Conservation (phyloP, 768 basidiomycete genomes). For the Suillus clintonianus region DNA sequence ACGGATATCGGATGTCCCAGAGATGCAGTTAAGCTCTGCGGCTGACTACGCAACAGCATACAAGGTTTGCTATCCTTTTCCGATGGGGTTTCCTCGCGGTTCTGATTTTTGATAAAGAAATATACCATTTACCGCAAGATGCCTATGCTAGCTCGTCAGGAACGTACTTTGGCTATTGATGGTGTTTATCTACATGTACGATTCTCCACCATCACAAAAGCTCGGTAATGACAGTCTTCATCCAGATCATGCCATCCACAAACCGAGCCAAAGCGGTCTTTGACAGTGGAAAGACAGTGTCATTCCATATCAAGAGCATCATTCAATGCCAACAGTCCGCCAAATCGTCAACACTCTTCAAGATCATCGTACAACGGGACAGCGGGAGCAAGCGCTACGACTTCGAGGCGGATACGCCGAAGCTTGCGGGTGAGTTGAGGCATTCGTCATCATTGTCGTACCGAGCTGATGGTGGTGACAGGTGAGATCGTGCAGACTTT, state of each 20-base stretch:
- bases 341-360: slow-evolving; percentile 82
- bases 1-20: slow-evolving; percentile 68
- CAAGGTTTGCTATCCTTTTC: slow-evolving; percentile 52
- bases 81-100: neutral
- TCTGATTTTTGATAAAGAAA: slow-evolving; percentile 49
- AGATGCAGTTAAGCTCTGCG: slow-evolving; percentile 57
- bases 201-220: slow-evolving; percentile 1
- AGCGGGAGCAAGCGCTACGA: slow-evolving; percentile 89
- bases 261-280: slow-evolving; percentile 81
- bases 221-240: slow-evolving; percentile 5
- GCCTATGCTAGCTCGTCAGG: slow-evolving; percentile 91
- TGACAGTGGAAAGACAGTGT: slow-evolving; percentile 87
- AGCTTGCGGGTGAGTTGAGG: slow-evolving; percentile 63
- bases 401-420: slow-evolving; percentile 91
- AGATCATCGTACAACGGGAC: slow-evolving; percentile 79
- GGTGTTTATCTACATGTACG: slow-evolving; percentile 89
- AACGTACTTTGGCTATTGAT: slow-evolving; percentile 91
- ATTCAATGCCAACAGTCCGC: slow-evolving; percentile 80
- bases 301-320: slow-evolving; percentile 89
- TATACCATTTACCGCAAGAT: slow-evolving; percentile 92
- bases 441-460: neutral
- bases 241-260: slow-evolving; percentile 84
- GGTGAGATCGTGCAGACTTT: slow-evolving; percentile 81
- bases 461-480: slow-evolving; percentile 25
- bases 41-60: slow-evolving; percentile 84